Base-by-base conservation (phyloP, 768 basidiomycete species). In the Lentinula boryana region DNA sequence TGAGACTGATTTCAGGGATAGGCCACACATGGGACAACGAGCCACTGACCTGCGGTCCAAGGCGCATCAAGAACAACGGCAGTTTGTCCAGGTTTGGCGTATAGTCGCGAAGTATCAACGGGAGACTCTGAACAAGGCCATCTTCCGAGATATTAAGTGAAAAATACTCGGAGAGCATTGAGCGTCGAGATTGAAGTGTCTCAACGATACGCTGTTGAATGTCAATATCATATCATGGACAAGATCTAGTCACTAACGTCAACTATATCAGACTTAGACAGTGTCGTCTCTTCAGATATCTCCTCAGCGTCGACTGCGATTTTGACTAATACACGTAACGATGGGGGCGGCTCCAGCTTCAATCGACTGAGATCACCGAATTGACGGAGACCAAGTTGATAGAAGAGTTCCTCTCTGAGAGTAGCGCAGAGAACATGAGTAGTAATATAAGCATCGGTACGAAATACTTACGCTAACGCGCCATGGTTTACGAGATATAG, bases 151-250 rank as follows among this genome's bases (percentile, higher is more conserved):
- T 88, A 27, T 74, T 72, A 18, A 98, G 72, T 1, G 86, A 88
- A 69, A 98, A 98, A 72, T 99, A 98, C 63, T 98, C 97, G 1
- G 83, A 76, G 3, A 98, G 77, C 95, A 99, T 98, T 3, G 88
- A 88, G 8, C 88, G 80, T 12, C 83, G 78, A 3, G 75, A 68
- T 59, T 85, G 74, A 2, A 94, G 72, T 5, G 82, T 82, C n/a
- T 81, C 73, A 5, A 79, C 70, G 49, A 94, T 92, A 36, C 80
- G 78, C 92, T 93, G 63, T 27, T 18, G 44, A 35, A 31, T 36
- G 27, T 59, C n/a, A 23, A 60, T 32, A 56, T 33, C 16, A 23
- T 51, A 54, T 2, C 18, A 12, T 21, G 35, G 43, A 51, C 48
- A 23, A 40, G 27, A 40, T 6, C 12, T 40, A 5, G 33, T 8